Conservation (phyloP, 2,329 filamentous ascomycete genomes). For the Aaosphaeria pasadenensis region DNA sequence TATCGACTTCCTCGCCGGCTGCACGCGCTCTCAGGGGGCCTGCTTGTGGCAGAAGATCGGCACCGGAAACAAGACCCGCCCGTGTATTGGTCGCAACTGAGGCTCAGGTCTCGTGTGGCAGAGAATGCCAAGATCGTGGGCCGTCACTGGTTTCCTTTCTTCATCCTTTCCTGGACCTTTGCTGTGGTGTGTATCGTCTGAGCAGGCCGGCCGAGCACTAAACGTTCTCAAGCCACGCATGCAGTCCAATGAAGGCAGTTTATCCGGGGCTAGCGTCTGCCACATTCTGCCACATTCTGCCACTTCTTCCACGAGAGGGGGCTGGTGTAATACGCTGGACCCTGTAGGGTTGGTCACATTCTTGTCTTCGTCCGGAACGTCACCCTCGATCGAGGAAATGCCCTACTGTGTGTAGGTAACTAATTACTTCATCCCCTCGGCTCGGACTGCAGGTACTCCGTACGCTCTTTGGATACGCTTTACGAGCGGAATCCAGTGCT, state of each 20-base stretch:
- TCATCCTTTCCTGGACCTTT: no score
- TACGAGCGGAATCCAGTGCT: no score
- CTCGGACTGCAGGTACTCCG: no score
- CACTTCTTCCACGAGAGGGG: slow-evolving; percentile 1
- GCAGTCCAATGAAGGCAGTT: slow-evolving; percentile 6
- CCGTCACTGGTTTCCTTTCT: no score
- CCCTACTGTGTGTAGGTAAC: no score
- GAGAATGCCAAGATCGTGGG: not conserved
- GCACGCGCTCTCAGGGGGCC: not conserved
- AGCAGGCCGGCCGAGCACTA: not conserved
- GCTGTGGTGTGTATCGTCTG: not conserved
- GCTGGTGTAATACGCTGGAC: slow-evolving; percentile 1
- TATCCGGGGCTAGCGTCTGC: slow-evolving; percentile 8
- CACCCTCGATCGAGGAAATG: no score
- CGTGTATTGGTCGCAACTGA: slow-evolving; percentile 1
- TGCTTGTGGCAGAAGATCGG: slow-evolving; percentile 2
- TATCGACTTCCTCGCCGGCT: not conserved
- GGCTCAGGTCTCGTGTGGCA: slow-evolving; percentile 1
- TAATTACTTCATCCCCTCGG: no score
- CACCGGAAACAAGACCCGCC: slow-evolving; percentile 2
- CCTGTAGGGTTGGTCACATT: slow-evolving; percentile 3
- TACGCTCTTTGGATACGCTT: no score
- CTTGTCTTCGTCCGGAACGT: no score
- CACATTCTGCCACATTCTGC: not conserved
- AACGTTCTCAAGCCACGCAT: slow-evolving; percentile 7